Evolutionary conservation across 148 eudicot species (phyloP).

Genomic region (Diospyros kaki): DNA sequence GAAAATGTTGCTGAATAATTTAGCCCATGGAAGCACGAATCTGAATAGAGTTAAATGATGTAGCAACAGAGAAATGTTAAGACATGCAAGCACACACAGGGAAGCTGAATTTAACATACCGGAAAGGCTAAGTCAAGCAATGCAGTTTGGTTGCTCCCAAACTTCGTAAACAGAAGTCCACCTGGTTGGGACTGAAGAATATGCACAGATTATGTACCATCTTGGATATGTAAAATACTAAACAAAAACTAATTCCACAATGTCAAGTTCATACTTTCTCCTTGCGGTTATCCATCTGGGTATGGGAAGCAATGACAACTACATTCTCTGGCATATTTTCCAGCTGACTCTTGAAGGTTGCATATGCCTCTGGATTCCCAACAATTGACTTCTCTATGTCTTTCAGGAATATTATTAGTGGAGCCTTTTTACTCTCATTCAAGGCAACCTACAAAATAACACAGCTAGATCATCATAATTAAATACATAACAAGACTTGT

Average conservation of each 20-base stretch:
- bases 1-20: background rate
- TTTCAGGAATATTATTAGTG: slow-evolving; percentile 59
- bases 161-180: slow-evolving; percentile 82
- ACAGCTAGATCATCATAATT: background rate
- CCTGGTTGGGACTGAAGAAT: slow-evolving; percentile 80
- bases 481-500: background rate
- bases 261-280: slow-evolving; percentile 54
- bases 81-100: background rate
- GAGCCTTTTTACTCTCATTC: slow-evolving; percentile 4
- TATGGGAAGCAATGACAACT: slow-evolving; percentile 78
- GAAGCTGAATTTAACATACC: background rate
- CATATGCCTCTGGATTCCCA: slow-evolving; percentile 63
- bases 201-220: too few relatives aligned
- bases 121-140: slow-evolving; percentile 68
- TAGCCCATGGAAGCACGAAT: background rate
- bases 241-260: too few relatives aligned
- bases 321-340: slow-evolving; percentile 81
- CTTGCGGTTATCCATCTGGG: slow-evolving; percentile 76
- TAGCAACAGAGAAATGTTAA: background rate
- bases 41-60: slow-evolving; percentile 1
- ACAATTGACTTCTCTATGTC: slow-evolving; percentile 86
- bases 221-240: too few relatives aligned
- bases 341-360: slow-evolving; percentile 63
- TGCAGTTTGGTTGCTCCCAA: slow-evolving; percentile 91
- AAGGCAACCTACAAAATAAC: slow-evolving; percentile 49